These are phyloP conservation scores for Diaporthe sp. DNA, from an alignment of 2,329 filamentous ascomycete genomes.

Conservation along the genomic window DNA sequence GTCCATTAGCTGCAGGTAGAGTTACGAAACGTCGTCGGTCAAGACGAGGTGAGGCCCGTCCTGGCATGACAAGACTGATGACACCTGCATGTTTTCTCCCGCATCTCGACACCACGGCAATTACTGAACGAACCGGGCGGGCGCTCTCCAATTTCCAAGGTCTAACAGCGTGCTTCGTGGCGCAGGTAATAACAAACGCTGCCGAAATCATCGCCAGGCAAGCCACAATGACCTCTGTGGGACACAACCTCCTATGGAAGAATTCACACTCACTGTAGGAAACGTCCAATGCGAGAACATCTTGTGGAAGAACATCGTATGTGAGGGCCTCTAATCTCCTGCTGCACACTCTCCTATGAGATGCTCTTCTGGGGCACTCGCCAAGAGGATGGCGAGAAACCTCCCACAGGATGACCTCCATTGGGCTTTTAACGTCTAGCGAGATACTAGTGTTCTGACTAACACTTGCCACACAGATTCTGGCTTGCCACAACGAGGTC, in stretches of 20 bases:
- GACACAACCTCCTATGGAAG: background rate
- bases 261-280: too few species aligned
- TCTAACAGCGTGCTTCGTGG: background rate
- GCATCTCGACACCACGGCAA: conserved; percentile 7
- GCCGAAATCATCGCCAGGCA: background rate
- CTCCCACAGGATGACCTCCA: too few species aligned
- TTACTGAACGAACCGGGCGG: background rate
- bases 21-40: conserved; percentile 7
- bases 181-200: background rate
- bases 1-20: background rate
- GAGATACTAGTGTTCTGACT: background rate
- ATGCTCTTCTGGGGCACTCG: background rate
- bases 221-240: background rate
- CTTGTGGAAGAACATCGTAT: too few species aligned
- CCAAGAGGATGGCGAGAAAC: background rate
- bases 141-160: background rate
- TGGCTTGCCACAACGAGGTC: background rate
- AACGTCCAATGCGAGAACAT: background rate
- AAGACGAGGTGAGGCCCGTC: conserved; percentile 7
- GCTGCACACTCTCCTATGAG: background rate
- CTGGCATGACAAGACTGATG: conserved; percentile 22
- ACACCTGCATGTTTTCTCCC: conserved; percentile 10
- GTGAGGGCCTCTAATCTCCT: too few species aligned
- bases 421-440: background rate
- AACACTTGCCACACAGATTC: background rate